These are phyloP conservation scores for Zasmidium cellare DNA, from an alignment of 2,329 filamentous ascomycete genomes.

Conservation along the genomic window DNA sequence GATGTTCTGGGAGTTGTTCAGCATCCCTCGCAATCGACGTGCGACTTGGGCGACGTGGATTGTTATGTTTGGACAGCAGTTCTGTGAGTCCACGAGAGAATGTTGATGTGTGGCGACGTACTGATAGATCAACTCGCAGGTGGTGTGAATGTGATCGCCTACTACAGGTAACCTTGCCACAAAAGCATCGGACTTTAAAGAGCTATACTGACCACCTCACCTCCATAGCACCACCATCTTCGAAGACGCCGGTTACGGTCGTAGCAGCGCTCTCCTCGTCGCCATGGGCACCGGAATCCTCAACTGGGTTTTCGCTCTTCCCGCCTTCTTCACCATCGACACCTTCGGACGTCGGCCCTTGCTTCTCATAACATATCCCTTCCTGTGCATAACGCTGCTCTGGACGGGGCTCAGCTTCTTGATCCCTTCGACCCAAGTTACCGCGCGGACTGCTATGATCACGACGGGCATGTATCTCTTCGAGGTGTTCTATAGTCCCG, in stretches of 20 bases:
- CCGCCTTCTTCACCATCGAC: conserved; percentile 36
- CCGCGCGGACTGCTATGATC: not conserved
- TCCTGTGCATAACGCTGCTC: conserved; percentile 3
- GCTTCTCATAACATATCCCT: conserved; percentile 49
- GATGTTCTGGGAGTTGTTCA: conserved; percentile 24
- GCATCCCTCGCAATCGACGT: conserved; percentile 25
- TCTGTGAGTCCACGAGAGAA: not conserved
- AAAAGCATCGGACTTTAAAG: no score
- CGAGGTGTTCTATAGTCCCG: conserved; percentile 26
- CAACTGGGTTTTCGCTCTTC: conserved; percentile 56
- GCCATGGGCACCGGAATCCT: conserved; percentile 61
- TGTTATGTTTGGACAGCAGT: conserved; percentile 24
- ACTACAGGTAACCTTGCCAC: no score
- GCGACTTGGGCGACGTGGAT: conserved; percentile 24
- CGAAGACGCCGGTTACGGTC: conserved; percentile 34
- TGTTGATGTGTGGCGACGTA: not conserved
- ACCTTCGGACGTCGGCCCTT: conserved; percentile 55
- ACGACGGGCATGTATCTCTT: conserved; percentile 20
- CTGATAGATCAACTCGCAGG: not conserved
- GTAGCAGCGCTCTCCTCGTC: conserved; percentile 52
- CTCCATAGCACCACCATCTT: conserved; percentile 37
- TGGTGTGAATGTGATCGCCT: conserved; percentile 34
- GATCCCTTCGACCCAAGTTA: not conserved
- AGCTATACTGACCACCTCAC: no score
- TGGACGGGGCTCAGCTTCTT: conserved; percentile 1